Base-by-base conservation (phyloP, 257 asterid genomes). In the Henckelia pumila region DNA sequence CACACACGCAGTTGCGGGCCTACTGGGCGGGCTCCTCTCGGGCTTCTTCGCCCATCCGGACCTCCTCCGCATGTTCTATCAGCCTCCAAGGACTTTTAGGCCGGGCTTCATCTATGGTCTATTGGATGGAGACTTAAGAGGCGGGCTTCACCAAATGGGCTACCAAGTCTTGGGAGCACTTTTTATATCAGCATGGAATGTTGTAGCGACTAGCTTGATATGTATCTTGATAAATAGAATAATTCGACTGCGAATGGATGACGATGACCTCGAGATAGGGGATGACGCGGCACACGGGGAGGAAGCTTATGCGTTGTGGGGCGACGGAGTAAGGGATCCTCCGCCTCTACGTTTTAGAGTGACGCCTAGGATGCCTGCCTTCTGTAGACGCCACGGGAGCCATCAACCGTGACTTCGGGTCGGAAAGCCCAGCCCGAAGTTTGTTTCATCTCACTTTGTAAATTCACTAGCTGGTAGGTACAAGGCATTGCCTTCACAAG, bases 1-100 rank as follows among this genome's bases (percentile, higher is more conserved):
- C 76, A 81, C 92, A 0, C 92, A 85, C 29, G 89, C 89, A 0
- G 89, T 88, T 2, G 95, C 95, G 9, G 95, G 95, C 14, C 65
- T 79, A 19, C 17, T 88, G 25, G 95, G 95, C 14, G 92, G 95
- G 57, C 65, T 85, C 64, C 84, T 83, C 2, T 79, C 89, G 6
- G 95, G 95, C 61, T 21, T 88, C 1, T 83, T 85, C n/a, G 92
- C 92, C 19, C 73, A 85, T 22, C 92, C 95, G 0, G 59, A 72
- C 0, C 87, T 85, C 30, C 65, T 83, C 6, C 1, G 11, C 0
- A 21, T 74, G 74, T 83, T 80, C 67, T 79, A 79, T 11, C 56
- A 35, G 0, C 17, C n/a, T 4, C 26, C 7, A 44, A 7, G 17
- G 28, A 28, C 22, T 13, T 77, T 66, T 3, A 75, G 77, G 50